These are phyloP conservation scores for Fusarium bulbicola DNA, from an alignment of 2,329 filamentous ascomycete genomes.

Conservation along the genomic window DNA sequence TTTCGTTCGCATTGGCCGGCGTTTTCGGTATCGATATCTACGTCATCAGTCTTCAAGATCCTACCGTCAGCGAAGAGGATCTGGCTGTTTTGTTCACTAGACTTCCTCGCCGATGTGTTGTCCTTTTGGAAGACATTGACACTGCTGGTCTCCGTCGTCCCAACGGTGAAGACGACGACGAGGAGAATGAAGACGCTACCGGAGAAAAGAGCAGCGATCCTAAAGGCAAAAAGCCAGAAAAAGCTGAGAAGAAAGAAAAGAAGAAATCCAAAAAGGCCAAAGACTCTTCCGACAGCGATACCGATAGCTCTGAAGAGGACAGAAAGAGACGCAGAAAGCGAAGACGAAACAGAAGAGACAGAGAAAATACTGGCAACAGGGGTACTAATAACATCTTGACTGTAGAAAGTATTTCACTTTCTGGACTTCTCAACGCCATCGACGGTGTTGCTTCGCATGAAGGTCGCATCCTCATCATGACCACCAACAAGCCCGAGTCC, in stretches of 20 bases:
- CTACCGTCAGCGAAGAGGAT: conserved; percentile 69
- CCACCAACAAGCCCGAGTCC: conserved; percentile 78
- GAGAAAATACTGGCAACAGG: conserved; percentile 30
- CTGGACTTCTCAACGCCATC: conserved; percentile 83
- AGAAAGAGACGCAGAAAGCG: conserved; percentile 31
- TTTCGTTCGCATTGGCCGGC: conserved; percentile 72
- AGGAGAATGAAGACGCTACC: conserved; percentile 25
- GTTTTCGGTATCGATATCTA: conserved; percentile 74
- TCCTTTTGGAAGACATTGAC: conserved; percentile 76
- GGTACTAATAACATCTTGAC: conserved; percentile 35
- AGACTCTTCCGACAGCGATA: conserved; percentile 32
- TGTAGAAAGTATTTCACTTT: conserved; percentile 71
- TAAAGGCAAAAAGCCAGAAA: conserved; percentile 14
- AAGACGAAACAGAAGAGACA: conserved; percentile 29
- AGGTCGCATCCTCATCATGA: conserved; percentile 83
- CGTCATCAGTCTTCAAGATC: conserved; percentile 65
- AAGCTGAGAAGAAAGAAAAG: conserved; percentile 17
- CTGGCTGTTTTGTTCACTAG: conserved; percentile 66
- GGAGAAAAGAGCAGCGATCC: not conserved
- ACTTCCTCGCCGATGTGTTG: conserved; percentile 70
- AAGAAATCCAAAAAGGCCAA: conserved; percentile 45
- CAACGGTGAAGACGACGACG: conserved; percentile 43
- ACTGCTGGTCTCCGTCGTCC: conserved; percentile 66
- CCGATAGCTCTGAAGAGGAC: conserved; percentile 39
- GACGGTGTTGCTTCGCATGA: conserved; percentile 84